A percentile compares a stretch with the other conserved stretches of the same genome.
These are phyloP conservation scores for Microdochium trichocladiopsis DNA, from an alignment of 2,329 filamentous ascomycete species.

Conservation along the genomic window DNA sequence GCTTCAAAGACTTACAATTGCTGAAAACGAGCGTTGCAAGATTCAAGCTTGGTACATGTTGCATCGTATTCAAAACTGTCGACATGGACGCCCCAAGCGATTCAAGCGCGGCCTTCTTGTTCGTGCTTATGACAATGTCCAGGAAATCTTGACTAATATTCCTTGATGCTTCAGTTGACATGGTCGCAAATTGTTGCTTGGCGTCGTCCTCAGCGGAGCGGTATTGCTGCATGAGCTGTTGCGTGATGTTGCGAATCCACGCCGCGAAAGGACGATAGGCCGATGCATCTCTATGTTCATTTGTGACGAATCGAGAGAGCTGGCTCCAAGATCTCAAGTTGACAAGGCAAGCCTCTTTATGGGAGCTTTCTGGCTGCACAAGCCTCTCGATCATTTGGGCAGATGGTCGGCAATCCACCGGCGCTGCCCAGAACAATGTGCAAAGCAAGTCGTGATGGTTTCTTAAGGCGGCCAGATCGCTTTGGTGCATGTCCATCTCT, in stretches of 20 bases:
- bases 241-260: constrained; percentile 53
- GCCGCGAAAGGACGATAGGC: constrained; percentile 41
- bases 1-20: constrained; percentile 21
- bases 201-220: constrained; percentile 48
- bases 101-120: constrained; percentile 46
- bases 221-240: constrained; percentile 50
- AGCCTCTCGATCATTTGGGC: constrained; percentile 51
- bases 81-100: constrained; percentile 40
- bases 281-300: constrained; percentile 30
- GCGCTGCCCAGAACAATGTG: constrained; percentile 59
- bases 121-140: constrained; percentile 41
- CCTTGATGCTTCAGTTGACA: constrained; percentile 34
- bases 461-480: constrained; percentile 55
- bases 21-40: constrained; percentile 42
- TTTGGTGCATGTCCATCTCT: constrained; percentile 51
- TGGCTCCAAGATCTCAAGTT: constrained; percentile 58
- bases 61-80: constrained; percentile 44
- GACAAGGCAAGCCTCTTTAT: constrained; percentile 60
- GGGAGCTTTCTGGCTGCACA: constrained; percentile 51
- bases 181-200: constrained; percentile 43
- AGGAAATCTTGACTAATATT: constrained; percentile 33
- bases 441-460: constrained; percentile 65
- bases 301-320: constrained; percentile 50
- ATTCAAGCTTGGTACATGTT: constrained; percentile 34
- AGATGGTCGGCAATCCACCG: constrained; percentile 43